Percentiles rank a stretch among this genome's conserved stretches.
Conservation (phyloP, 495 filamentous ascomycete species). For the Parathielavia appendiculata region DNA sequence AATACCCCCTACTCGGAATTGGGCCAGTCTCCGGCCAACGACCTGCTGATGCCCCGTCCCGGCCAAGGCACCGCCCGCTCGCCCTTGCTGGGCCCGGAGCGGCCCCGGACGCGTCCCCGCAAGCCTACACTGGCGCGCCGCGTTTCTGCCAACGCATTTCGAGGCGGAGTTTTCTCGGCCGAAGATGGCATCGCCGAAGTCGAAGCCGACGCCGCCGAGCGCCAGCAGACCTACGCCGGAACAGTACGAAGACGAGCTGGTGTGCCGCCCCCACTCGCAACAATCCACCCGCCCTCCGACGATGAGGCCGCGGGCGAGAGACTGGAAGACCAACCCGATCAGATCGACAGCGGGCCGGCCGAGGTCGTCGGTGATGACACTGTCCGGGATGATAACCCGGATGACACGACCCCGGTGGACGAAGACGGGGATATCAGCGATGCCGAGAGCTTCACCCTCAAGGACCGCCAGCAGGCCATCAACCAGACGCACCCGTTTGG, state of each 20-base stretch:
- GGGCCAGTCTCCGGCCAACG: slow-evolving; percentile 29
- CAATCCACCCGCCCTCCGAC: slow-evolving; percentile 48
- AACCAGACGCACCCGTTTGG: slow-evolving; percentile 99
- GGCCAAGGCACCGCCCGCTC: slow-evolving; percentile 37
- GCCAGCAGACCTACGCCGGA: slow-evolving; percentile 46
- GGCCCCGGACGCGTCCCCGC: slow-evolving; percentile 54
- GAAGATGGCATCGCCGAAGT: slow-evolving; percentile 88
- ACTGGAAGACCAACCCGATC: slow-evolving; percentile 24
- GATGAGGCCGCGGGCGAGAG: slow-evolving; percentile 33
- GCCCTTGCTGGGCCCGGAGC: slow-evolving; percentile 53
- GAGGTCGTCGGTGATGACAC: slow-evolving; percentile 27
- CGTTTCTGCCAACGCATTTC: slow-evolving; percentile 69
- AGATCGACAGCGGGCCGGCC: slow-evolving; percentile 19
- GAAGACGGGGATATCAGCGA: slow-evolving; percentile 64
- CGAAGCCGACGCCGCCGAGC: slow-evolving; percentile 50
- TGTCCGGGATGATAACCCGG: slow-evolving; percentile 21
- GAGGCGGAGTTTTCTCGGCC: slow-evolving; percentile 84
- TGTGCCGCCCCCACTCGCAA: slow-evolving; percentile 54
- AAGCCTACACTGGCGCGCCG: slow-evolving; percentile 68
- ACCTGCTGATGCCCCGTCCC: slow-evolving; percentile 23
- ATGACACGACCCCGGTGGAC: slow-evolving; percentile 39
- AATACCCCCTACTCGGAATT: slow-evolving; percentile 23
- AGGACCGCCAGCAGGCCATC: slow-evolving; percentile 95
- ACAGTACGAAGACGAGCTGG: slow-evolving; percentile 70
- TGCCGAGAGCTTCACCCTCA: slow-evolving; percentile 76